These are phyloP conservation scores for Phaffia rhodozyma DNA, from an alignment of 1,284 basidiomycete species.

Conservation along the genomic window DNA sequence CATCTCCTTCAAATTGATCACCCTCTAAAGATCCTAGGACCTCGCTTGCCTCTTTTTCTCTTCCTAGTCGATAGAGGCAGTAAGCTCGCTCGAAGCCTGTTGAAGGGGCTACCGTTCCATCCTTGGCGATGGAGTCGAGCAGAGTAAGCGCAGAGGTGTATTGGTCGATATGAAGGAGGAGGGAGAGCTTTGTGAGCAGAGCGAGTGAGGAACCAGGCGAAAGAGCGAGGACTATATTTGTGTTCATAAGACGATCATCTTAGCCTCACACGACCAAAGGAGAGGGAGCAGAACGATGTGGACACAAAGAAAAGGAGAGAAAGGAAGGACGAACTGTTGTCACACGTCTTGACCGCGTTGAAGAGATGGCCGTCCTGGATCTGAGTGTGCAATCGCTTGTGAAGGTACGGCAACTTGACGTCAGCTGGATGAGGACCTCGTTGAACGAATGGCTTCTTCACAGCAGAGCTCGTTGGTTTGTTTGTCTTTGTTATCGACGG, in stretches of 20 bases:
- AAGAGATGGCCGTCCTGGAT: not conserved
- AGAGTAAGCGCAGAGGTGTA: conserved; percentile 1
- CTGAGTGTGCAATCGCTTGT: conserved; percentile 9
- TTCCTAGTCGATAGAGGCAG: conserved; percentile 10
- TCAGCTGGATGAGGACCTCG: not conserved
- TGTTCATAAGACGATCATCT: too few species aligned
- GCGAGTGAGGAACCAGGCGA: not conserved
- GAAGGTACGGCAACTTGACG: conserved; percentile 6
- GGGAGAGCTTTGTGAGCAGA: conserved; percentile 4
- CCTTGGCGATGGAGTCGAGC: not conserved
- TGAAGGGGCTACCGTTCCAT: too few species aligned
- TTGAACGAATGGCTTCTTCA: too few species aligned
- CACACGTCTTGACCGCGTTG: conserved; percentile 10
- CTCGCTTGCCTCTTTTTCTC: conserved; percentile 8
- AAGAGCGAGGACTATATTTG: conserved; percentile 9
- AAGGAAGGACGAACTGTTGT: conserved; percentile 3
- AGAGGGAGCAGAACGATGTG: not conserved
- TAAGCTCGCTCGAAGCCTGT: conserved; percentile 10
- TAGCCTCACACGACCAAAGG: not conserved
- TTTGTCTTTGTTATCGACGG: not conserved
- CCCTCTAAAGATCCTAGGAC: not conserved
- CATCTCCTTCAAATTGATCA: not conserved
- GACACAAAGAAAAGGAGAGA: not conserved
- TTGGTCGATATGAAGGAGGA: conserved; percentile 15
- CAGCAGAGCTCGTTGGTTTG: not conserved